Evolutionary conservation across 2,329 filamentous ascomycete genomes (phyloP), one percentile per base, ranked within the genome.

Genomic region (Hypoxylon sp.): DNA sequence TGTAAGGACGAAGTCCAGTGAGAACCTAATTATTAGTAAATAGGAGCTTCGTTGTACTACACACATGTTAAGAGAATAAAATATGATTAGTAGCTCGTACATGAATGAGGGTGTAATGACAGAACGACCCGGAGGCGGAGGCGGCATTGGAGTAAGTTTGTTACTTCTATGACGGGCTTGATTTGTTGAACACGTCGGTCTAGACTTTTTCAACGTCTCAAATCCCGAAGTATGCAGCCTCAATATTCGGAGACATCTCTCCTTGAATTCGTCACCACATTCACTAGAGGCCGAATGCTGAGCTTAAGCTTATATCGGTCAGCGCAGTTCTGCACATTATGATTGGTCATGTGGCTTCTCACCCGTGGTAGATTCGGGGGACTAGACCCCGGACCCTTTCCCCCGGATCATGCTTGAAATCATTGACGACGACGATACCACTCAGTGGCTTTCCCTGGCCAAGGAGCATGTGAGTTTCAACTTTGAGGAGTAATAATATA

Each of bases 251-350:
- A 9, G 14, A 19, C 6, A 43, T 43, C 7, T 19, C 17, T 19
- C 36, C 46, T 32, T 25, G 0, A 23, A 21, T n/a, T 60, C 48
- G 57, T 60, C 57, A 60, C 45, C 17, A 60, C 52, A 45, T 11
- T 25, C 14, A 14, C 23, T 48, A 48, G 4, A 23, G 21, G 23
- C 21, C 14, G 21, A 2, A 51, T 23, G 28, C 48, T 48, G 25
- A 60, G 19, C 36, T 17, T 21, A 34, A 51, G 23, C 19, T 52
- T 52, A 25, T n/a, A 3, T 2, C 19, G 1, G 48, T 60, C 23
- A 36, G 36, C 19, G 11, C 17, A 45, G 9, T 52, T 36, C 13
- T 34, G 36, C 19, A 25, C 25, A 17, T 43, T 5, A 10, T 45
- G 49, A 48, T 61, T 61, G 28, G 48, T 19, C n/a, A 3, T 19